A percentile compares a stretch with the other conserved stretches of the same genome.
Evolutionary conservation across 495 filamentous ascomycete species (phyloP).

Genomic region (Tuber borchii): DNA sequence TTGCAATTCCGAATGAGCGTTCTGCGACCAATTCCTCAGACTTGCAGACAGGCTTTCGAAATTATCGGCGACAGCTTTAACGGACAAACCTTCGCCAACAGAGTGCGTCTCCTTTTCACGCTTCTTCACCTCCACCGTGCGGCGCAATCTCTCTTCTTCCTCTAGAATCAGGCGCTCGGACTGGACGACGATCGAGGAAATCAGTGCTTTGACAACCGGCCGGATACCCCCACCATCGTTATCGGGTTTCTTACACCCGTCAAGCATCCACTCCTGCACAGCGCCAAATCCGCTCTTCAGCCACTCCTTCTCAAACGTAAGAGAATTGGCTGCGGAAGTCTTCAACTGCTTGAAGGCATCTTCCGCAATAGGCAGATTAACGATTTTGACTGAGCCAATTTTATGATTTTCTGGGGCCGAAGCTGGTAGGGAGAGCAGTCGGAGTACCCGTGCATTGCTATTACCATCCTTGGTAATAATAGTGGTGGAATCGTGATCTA

Average conservation of each 20-base stretch:
- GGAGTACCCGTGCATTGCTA: slow-evolving; percentile 40
- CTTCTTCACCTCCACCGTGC: neutral
- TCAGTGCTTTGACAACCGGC: slow-evolving; percentile 56
- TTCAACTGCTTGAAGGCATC: slow-evolving; percentile 39
- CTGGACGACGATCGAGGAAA: slow-evolving; percentile 57
- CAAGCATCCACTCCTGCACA: slow-evolving; percentile 16
- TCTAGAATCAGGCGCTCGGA: slow-evolving; percentile 9
- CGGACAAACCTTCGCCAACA: slow-evolving; percentile 3
- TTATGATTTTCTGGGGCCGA: slow-evolving; percentile 39
- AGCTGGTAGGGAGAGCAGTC: slow-evolving; percentile 33
- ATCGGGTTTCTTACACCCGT: slow-evolving; percentile 4
- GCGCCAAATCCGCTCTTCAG: slow-evolving; percentile 11
- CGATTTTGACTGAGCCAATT: slow-evolving; percentile 48
- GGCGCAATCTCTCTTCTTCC: slow-evolving; percentile 9
- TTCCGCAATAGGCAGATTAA: slow-evolving; percentile 49
- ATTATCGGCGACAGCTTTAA: slow-evolving; percentile 14
- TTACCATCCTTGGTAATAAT: neutral
- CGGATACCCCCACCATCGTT: slow-evolving; percentile 46
- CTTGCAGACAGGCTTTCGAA: slow-evolving; percentile 49
- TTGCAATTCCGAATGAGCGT: slow-evolving; percentile 74
- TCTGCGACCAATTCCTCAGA: slow-evolving; percentile 67
- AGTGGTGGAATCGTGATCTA: slow-evolving; percentile 35
- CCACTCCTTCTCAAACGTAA: slow-evolving; percentile 18
- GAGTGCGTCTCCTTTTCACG: neutral
- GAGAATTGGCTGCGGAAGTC: neutral